Percentiles rank a stretch among this genome's conserved stretches.
These are phyloP conservation scores for Omphalotus guepiniiformis DNA, from an alignment of 768 basidiomycete species.

Conservation along the genomic window DNA sequence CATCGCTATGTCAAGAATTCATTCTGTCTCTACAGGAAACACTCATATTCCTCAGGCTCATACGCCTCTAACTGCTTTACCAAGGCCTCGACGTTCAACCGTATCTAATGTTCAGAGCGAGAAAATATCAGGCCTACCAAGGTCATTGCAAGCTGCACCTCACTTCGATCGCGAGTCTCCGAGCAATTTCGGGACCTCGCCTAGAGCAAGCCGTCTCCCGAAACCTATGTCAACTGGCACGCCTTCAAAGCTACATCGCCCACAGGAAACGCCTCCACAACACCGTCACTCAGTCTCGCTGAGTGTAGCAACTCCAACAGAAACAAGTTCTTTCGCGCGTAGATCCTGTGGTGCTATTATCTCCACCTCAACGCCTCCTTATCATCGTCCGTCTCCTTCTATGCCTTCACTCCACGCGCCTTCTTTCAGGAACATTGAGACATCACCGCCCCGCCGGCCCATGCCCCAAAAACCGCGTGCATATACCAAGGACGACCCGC, in stretches of 20 bases:
- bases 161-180: not conserved
- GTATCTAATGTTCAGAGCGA: not conserved
- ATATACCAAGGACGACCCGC: constrained; percentile 7
- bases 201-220: not conserved
- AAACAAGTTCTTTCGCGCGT: not conserved
- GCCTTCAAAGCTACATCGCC: not conserved
- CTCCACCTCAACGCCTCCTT: too few relatives aligned
- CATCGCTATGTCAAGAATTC: not conserved
- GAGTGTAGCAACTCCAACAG: not conserved
- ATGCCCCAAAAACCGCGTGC: not conserved
- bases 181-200: too few relatives aligned
- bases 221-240: not conserved
- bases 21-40: not conserved
- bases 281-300: not conserved
- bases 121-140: not conserved
- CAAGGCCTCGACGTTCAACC: not conserved
- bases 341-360: too few relatives aligned
- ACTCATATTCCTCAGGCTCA: not conserved
- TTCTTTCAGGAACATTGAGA: too few relatives aligned
- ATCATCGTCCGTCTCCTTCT: too few relatives aligned
- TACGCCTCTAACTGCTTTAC: not conserved
- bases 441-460: not conserved
- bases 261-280: not conserved
- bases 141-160: not conserved
- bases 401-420: too few relatives aligned